phyloP scores from a whole-genome alignment of 768 basidiomycete genomes.

The Suillus cothurnatus region DNA sequence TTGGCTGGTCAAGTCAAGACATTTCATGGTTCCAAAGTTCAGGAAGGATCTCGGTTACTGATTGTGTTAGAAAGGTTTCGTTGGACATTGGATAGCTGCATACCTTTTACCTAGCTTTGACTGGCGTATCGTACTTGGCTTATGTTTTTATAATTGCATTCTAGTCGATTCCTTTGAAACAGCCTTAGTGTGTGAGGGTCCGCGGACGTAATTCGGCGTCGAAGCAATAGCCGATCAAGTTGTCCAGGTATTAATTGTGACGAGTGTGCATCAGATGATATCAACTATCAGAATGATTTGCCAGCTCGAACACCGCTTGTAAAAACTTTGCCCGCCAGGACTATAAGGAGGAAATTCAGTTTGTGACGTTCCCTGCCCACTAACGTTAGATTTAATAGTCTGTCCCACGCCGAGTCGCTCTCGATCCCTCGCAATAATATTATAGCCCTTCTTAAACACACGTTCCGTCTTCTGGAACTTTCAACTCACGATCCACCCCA shows the following conservation, averaged over 20 bases:
- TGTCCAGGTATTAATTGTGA: neutral
- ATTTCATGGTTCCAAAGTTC: constrained; percentile 29
- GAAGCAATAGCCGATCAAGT: neutral
- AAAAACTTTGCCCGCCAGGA: neutral
- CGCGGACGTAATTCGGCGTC: neutral
- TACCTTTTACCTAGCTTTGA: neutral
- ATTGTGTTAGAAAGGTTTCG: constrained; percentile 1
- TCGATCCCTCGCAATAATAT: neutral
- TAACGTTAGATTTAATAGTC: constrained; percentile 1
- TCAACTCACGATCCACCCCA: neutral
- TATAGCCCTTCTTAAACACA: constrained; percentile 5
- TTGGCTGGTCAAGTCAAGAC: constrained; percentile 41
- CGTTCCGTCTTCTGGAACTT: neutral
- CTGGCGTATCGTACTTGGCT: neutral
- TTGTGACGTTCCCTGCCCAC: neutral
- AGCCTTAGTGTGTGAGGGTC: constrained; percentile 5
- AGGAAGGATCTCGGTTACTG: constrained; percentile 32
- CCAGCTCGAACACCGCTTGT: neutral
- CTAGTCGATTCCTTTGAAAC: too few species aligned
- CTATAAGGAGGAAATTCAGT: neutral
- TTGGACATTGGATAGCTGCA: neutral
- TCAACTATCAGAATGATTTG: neutral
- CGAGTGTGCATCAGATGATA: neutral
- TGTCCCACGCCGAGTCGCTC: constrained; percentile 14
- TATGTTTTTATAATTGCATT: neutral